Evolutionary conservation across 805 yeast genomes (phyloP), one percentile per base, ranked within the genome.

Genomic region (Clavispora fructus): DNA sequence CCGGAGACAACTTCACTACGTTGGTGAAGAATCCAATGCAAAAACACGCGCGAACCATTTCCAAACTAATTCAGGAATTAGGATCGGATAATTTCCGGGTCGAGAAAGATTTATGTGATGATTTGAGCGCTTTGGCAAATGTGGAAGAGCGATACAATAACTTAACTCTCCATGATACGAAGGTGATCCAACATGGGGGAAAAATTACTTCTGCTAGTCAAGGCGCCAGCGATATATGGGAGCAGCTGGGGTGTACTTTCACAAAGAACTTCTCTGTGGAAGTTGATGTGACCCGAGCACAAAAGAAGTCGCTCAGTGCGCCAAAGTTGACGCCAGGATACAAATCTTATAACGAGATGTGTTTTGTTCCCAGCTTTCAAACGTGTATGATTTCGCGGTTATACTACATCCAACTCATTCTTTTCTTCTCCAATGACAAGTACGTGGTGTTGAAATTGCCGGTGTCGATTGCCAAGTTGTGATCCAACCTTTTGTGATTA

Each of bases 351-450:
- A 54, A 56, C 23, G 62, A 67, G 12, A 68, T 65, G 43, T 60
- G 65, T 44, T 51, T 70, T 29, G 60, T 68, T 14, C 75, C 75
- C 4, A 70, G 65, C 39, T 70, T 70, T 54, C 75, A 70, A 51
- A 52, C 53, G 13, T 70, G 75, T 46, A 55, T 58, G 37, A 30
- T 65, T 40, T 64, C 70, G 3, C 53, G 75, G 31, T 39, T 68
- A 31, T 69, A 70, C 48, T 67, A 67, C 48, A 46, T 68, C n/a
- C 58, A 57, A 40, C 42, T 63, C 3, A 32, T 45, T 25, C 14
- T 67, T 14, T 42, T 39, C 12, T 44, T 65, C 12, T 49, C 59
- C 13, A 59, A 60, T 45, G 56, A 56, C 29, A 60, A 60, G 12
- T 38, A 38, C 19, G 41, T 58, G 3, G 55, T 54, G 41, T 44